A percentile compares a stretch with the other conserved stretches of the same genome.
These are phyloP conservation scores for Aspergillus fumigatus DNA, from an alignment of 2,329 filamentous ascomycete species.

Conservation along the genomic window DNA sequence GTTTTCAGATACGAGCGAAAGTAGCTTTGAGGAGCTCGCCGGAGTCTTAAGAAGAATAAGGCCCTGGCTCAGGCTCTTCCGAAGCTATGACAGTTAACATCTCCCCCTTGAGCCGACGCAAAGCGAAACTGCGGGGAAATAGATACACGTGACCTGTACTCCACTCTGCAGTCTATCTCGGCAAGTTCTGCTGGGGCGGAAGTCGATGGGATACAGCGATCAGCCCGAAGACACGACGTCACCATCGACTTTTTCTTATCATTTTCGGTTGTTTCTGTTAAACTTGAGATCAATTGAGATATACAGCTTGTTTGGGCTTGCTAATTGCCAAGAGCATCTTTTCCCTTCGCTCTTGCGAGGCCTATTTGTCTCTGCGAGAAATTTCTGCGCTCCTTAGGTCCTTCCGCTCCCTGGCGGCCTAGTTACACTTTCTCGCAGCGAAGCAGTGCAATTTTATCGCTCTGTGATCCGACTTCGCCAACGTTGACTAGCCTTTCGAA, in stretches of 20 bases:
- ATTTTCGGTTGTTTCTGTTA: background rate
- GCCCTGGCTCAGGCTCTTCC: slow-evolving; percentile 5
- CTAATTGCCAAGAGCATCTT: background rate
- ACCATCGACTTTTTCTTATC: background rate
- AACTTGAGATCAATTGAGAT: background rate
- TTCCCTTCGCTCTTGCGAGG: background rate
- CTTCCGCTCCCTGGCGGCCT: no score
- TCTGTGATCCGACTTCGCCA: background rate
- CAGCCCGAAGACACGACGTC: background rate
- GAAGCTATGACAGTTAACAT: background rate
- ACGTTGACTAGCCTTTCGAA: background rate
- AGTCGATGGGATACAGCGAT: background rate
- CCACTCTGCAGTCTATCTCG: slow-evolving; percentile 15
- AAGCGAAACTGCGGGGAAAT: slow-evolving; percentile 36
- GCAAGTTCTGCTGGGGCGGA: background rate
- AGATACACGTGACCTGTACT: slow-evolving; percentile 17
- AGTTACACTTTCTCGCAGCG: background rate
- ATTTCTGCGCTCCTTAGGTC: background rate
- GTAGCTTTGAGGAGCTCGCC: background rate
- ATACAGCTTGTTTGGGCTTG: background rate
- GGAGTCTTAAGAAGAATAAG: slow-evolving; percentile 1
- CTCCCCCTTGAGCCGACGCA: slow-evolving; percentile 30
- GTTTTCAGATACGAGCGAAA: background rate
- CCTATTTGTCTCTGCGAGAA: background rate
- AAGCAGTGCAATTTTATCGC: background rate